phyloP scores from a whole-genome alignment of 768 basidiomycete genomes.

The Trametes sanguinea region DNA sequence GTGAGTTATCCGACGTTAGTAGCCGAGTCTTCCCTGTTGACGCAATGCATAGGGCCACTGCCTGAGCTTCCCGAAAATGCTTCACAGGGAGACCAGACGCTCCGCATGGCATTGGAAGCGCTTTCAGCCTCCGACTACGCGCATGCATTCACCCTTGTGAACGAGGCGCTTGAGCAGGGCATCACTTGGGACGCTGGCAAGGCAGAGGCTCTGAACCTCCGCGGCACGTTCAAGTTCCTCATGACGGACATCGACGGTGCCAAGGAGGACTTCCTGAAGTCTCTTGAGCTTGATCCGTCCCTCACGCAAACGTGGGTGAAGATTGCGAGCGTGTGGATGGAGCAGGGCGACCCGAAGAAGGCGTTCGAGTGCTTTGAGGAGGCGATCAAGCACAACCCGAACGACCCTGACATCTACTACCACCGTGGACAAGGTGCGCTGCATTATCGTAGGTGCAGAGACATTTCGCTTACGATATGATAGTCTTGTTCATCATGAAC shows the following conservation, averaged over 20 bases:
- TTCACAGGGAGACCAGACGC: conserved; percentile 79
- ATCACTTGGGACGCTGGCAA: conserved; percentile 73
- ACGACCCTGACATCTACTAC: conserved; percentile 96
- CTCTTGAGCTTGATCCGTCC: conserved; percentile 62
- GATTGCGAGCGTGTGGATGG: conserved; percentile 97
- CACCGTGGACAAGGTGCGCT: conserved; percentile 91
- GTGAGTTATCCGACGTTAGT: conserved; percentile 45
- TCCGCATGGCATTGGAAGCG: conserved; percentile 79
- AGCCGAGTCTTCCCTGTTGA: background rate
- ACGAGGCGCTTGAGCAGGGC: conserved; percentile 86
- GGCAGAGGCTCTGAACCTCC: conserved; percentile 88
- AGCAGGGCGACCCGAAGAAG: conserved; percentile 76
- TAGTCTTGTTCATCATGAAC: conserved; percentile 94
- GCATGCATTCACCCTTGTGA: conserved; percentile 76
- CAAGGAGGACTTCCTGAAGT: conserved; percentile 79
- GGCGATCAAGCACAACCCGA: conserved; percentile 77
- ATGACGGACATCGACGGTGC: conserved; percentile 81
- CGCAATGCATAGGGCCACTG: conserved; percentile 50
- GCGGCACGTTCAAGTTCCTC: conserved; percentile 98
- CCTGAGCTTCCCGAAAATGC: conserved; percentile 75
- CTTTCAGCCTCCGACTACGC: conserved; percentile 82
- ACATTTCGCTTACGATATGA: background rate
- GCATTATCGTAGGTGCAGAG: background rate
- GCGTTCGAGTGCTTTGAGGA: conserved; percentile 92
- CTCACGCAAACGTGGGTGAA: conserved; percentile 93